Evolutionary conservation across 495 filamentous ascomycete species (phyloP), one percentile per base, ranked within the genome.

Genomic region (Cercophora scortea): DNA sequence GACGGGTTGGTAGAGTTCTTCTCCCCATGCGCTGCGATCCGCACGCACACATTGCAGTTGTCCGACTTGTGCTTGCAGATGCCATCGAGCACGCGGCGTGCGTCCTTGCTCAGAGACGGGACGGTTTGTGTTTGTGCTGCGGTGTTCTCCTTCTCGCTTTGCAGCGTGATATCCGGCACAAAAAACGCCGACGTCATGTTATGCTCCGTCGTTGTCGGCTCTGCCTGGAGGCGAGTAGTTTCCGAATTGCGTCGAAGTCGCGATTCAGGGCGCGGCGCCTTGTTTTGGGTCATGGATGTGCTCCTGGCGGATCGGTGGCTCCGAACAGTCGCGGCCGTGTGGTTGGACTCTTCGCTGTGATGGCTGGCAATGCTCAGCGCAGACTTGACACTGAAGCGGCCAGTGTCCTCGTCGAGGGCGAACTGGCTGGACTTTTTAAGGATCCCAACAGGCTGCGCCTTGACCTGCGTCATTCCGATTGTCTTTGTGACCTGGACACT

Each of bases 111-210:
- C 32, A 57, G 75, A 36, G 63, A 74, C 55, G 53, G 77, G 71
- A 71, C 50, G 5, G 48, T 15, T 9, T 35, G 32, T 13, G 32
- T 40, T 9, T 19, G n/a, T 15, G 45, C 34, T 8, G 45, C 44
- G 9, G 45, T 45, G 15, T 49, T 36, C 52, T 65, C 64, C 38
- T 61, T 67, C 45, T 58, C 60, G 46, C 50, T 59, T 43, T 72
- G 63, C 5, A 74, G 46, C 10, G 73, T 78, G 46, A 76, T 74
- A 49, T 76, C 73, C 35, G 72, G 70, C 25, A 75, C 66, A 58
- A 77, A 75, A 64, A 90, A 88, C 10, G 84, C 87, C n/a, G 88
- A 91, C 1, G 88, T 91, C 83, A 89, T 84, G 50, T 87, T 82
- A 11, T 82, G 79, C 45, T 70, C 62, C 36, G 57, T 64, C 32